Conservation (phyloP, 1,139 yeast genomes). For the Geotrichum australiense region DNA sequence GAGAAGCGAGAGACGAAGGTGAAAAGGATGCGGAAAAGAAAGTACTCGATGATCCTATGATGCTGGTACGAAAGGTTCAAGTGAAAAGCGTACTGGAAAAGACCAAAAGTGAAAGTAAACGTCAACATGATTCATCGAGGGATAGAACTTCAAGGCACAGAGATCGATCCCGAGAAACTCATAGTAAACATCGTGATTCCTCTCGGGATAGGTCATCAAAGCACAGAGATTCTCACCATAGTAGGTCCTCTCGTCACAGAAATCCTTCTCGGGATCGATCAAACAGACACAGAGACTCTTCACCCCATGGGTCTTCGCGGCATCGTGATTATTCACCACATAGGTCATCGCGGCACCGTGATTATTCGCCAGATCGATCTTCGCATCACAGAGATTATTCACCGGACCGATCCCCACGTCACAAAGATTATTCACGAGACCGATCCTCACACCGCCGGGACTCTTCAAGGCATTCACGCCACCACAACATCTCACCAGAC, state of each 20-base stretch:
- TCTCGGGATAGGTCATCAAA: conserved; percentile 4
- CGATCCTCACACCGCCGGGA: too few relatives aligned
- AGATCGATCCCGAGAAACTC: conserved; percentile 6
- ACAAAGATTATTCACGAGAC: too few relatives aligned
- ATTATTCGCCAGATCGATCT: too few relatives aligned
- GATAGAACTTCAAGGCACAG: conserved; percentile 10
- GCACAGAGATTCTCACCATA: background rate
- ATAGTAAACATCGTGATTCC: conserved; percentile 8
- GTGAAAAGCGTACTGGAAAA: conserved; percentile 27
- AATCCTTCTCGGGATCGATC: conserved; percentile 4
- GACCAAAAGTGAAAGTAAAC: conserved; percentile 8
- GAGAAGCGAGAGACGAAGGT: conserved; percentile 20
- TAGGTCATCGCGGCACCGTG: too few relatives aligned
- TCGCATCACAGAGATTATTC: too few relatives aligned
- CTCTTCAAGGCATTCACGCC: too few relatives aligned
- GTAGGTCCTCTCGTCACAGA: conserved; percentile 6
- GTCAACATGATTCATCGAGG: conserved; percentile 10
- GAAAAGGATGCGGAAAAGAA: conserved; percentile 25
- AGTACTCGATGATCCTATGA: conserved; percentile 50
- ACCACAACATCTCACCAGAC: too few relatives aligned
- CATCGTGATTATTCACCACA: background rate
- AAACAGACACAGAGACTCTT: background rate
- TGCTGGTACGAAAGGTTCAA: conserved; percentile 42
- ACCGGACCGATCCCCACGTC: too few relatives aligned
- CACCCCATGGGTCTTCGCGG: background rate